Conservation (phyloP, 2,329 filamentous ascomycete genomes). For the Microsporum canis region DNA sequence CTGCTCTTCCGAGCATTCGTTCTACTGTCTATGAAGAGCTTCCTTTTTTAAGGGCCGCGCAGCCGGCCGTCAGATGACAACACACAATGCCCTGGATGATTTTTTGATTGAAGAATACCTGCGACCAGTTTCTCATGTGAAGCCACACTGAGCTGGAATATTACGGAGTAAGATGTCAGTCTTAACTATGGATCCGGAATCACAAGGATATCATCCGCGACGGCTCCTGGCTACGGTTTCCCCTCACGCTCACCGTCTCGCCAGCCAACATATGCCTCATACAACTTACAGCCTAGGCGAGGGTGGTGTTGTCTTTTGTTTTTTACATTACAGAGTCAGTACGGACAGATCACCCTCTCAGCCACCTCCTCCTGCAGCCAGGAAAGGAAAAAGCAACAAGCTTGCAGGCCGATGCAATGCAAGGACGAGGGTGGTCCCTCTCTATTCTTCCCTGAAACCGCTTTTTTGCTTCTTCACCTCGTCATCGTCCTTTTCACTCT, state of each 20-base stretch:
- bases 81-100: no score
- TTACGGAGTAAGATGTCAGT: no score
- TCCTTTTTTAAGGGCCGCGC: no score
- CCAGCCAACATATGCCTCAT: constrained; percentile 2
- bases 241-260: neutral
- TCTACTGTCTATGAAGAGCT: no score
- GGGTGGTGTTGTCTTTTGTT: neutral
- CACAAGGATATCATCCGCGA: constrained; percentile 2
- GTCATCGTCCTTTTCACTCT: neutral
- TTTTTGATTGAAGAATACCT: no score
- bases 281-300: neutral
- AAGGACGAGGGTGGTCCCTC: neutral
- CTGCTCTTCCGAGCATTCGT: no score
- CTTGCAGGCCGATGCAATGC: neutral
- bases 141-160: no score
- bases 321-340: neutral
- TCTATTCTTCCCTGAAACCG: neutral
- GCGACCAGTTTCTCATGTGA: no score
- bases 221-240: neutral
- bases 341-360: neutral
- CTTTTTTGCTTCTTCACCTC: neutral
- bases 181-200: neutral
- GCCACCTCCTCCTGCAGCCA: neutral
- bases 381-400: neutral
- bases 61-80: no score